Evolutionary conservation across 176 grass and related monocot species (phyloP).

Genomic region (Rhynchospora pubera): DNA sequence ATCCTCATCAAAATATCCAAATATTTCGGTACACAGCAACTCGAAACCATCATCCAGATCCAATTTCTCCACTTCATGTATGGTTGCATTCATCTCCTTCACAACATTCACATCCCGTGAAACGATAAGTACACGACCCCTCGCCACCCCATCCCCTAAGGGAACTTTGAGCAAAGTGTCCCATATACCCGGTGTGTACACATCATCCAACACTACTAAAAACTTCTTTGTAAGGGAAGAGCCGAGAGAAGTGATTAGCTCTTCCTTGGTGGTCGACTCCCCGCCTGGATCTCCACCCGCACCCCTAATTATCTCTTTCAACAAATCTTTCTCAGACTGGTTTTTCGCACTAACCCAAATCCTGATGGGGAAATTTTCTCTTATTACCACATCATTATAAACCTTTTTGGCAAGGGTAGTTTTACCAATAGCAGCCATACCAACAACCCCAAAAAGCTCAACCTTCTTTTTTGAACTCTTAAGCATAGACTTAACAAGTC

Average conservation of each 20-base stretch:
- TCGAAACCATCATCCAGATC: constrained; percentile 38
- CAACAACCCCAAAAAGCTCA: constrained; percentile 52
- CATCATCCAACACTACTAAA: constrained; percentile 68
- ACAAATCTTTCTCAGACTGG: constrained; percentile 37
- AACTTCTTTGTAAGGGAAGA: constrained; percentile 50
- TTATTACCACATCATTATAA: constrained; percentile 46
- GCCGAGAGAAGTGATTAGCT: constrained; percentile 36
- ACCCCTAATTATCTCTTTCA: constrained; percentile 44
- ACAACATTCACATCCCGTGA: constrained; percentile 36
- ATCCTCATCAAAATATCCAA: constrained; percentile 22
- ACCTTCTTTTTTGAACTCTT: constrained; percentile 61
- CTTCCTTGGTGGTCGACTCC: constrained; percentile 34
- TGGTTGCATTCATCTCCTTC: constrained; percentile 36
- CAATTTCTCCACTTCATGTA: constrained; percentile 51
- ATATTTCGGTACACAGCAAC: constrained; percentile 33
- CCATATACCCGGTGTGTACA: constrained; percentile 48
- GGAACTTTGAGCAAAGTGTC: constrained; percentile 49
- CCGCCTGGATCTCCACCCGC: constrained; percentile 23
- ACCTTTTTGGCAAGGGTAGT: constrained; percentile 56
- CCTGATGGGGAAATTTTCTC: constrained; percentile 45
- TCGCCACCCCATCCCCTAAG: constrained; percentile 40
- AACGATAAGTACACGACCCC: constrained; percentile 50
- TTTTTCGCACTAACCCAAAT: constrained; percentile 50
- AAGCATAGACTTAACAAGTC: constrained; percentile 51
- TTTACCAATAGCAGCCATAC: constrained; percentile 63